These are phyloP conservation scores for Agastache rugosa DNA, from an alignment of 257 asterid species.

Conservation along the genomic window DNA sequence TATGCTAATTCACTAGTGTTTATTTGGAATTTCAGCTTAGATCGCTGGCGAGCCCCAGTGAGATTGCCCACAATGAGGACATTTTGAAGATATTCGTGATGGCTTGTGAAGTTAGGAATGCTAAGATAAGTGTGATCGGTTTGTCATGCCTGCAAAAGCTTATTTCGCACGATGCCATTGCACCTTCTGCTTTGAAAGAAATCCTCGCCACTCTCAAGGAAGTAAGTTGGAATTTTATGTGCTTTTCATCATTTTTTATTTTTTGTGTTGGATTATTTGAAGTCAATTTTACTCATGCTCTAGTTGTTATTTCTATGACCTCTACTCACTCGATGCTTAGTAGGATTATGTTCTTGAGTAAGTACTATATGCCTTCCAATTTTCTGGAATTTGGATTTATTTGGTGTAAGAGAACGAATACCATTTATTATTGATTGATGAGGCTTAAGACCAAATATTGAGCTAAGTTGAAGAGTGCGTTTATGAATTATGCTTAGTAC, in stretches of 20 bases:
- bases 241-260: not conserved
- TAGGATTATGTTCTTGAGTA: not conserved
- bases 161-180: slow-evolving; percentile 89
- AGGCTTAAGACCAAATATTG: not conserved
- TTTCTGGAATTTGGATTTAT: not conserved
- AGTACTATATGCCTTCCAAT: not conserved
- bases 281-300: not conserved
- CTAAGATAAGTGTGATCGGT: slow-evolving; percentile 83
- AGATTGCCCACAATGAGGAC: slow-evolving; percentile 87
- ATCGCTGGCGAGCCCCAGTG: slow-evolving; percentile 81
- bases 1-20: slow-evolving; percentile 35
- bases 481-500: not conserved
- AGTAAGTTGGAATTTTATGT: slow-evolving; percentile 55
- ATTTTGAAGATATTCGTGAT: slow-evolving; percentile 85
- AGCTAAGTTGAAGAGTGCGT: not conserved
- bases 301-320: slow-evolving; percentile 29
- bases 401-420: not conserved
- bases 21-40: slow-evolving; percentile 68
- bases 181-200: slow-evolving; percentile 83
- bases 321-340: not conserved
- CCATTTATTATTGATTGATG: not conserved
- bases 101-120: slow-evolving; percentile 94
- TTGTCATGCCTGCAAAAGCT: slow-evolving; percentile 92
- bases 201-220: slow-evolving; percentile 85
- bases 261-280: not conserved